phyloP scores from a whole-genome alignment of 352 stramenopile species.

The Globisporangium nodosum region DNA sequence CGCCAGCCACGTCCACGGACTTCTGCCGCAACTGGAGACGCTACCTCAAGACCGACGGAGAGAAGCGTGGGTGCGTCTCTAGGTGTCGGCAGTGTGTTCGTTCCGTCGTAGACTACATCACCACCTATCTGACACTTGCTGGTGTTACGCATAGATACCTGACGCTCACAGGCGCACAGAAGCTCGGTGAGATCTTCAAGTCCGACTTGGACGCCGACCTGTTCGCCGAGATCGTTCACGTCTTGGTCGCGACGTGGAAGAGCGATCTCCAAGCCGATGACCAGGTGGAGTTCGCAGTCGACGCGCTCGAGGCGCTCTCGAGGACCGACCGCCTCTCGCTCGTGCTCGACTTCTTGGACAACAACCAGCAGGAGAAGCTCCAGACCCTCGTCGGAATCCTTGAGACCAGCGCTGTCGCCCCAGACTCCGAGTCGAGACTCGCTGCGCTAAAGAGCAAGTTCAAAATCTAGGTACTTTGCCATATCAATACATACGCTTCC shows the following conservation, averaged over 20 bases:
- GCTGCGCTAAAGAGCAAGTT: slow-evolving; percentile 9
- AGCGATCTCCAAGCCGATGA: slow-evolving; percentile 6
- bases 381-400: slow-evolving; percentile 27
- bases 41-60: slow-evolving; percentile 43
- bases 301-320: slow-evolving; percentile 33
- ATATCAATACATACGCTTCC: slow-evolving; percentile 11
- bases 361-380: slow-evolving; percentile 50
- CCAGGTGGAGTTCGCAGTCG: slow-evolving; percentile 28
- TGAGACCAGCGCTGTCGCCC: background rate
- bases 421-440: background rate
- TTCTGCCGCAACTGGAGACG: slow-evolving; percentile 74
- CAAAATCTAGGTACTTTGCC: slow-evolving; percentile 10
- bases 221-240: slow-evolving; percentile 57
- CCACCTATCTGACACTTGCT: background rate
- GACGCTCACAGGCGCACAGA: slow-evolving; percentile 35
- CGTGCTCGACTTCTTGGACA: slow-evolving; percentile 66
- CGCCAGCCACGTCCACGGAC: slow-evolving; percentile 39
- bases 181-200: slow-evolving; percentile 52
- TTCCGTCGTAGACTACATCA: background rate
- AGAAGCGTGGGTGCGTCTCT: slow-evolving; percentile 39
- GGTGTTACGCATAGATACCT: slow-evolving; percentile 36
- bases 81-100: background rate
- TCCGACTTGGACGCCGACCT: slow-evolving; percentile 69
- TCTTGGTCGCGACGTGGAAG: slow-evolving; percentile 29
- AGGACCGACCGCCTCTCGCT: slow-evolving; percentile 50